Base-by-base conservation (phyloP, 176 grass and related monocot genomes). In the Oryza meridionalis region DNA sequence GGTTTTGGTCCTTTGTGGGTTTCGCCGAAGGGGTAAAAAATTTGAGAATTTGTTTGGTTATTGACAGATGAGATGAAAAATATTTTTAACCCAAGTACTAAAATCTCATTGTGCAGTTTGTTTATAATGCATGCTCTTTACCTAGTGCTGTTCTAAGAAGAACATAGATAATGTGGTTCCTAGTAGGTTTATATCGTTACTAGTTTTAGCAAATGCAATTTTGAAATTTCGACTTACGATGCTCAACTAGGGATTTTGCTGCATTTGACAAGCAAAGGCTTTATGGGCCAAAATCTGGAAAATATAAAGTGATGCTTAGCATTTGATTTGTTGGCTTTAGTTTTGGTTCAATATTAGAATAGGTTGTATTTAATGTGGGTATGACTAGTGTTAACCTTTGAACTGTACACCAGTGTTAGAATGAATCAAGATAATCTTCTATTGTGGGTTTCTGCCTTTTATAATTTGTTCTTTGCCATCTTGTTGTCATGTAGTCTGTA, bases 271-370 rank as follows among this genome's bases (percentile, higher is more conserved):
- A 45, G 16, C 21, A 22, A 47, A 72, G 12, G 79, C 9, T 27
- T 13, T 11, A 25, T 81, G 11, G 14, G 47, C 40, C 21, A 42
- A 70, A 81, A 12, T 43, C 14, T 81, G 35, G 64, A 81, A 81
- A 81, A 55, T 25, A 69, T 2, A 6, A 37, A 53, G 19, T 24
- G 42, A 66, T 37, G 26, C 45, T 80, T 53, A 16, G 16, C 64
- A 49, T 68, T 69, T 80, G 65, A 69, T 49, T 68, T 50, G 45
- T 24, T 32, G 25, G 72, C 27, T 26, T 51, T 75, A 51, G 72
- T 75, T 72, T 44, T 32, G 25, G 44, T 51, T 32, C 45, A 15
- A 46, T 7, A 46, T 26, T 72, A 12, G 21, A 47, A 25, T 43
- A 72, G 37, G 38, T 72, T 72, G 38, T 9, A 43, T 46, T 22